Conservation (phyloP, 2,329 filamentous ascomycete species). For the Sporothrix brasiliensis region DNA sequence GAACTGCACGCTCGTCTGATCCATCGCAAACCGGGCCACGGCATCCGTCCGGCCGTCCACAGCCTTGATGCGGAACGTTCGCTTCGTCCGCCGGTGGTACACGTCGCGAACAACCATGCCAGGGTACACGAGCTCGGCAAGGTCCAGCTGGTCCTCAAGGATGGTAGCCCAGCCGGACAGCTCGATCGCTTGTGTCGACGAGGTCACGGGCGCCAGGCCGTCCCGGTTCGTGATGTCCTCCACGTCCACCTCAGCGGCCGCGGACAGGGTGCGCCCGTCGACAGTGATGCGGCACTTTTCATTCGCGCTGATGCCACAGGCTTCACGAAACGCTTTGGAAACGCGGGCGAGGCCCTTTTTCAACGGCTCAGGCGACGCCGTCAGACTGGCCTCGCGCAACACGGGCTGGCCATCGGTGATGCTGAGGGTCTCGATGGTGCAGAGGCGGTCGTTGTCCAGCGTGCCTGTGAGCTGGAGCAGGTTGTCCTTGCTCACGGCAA, state of each 20-base stretch:
- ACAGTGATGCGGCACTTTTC: constrained; percentile 64
- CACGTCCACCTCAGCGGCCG: constrained; percentile 62
- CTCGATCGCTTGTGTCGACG: constrained; percentile 40
- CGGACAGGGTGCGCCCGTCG: constrained; percentile 47
- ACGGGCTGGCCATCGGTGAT: constrained; percentile 5
- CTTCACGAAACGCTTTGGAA: constrained; percentile 72
- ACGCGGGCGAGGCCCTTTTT: constrained; percentile 53
- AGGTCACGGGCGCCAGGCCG: constrained; percentile 35
- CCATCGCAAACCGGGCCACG: constrained; percentile 49
- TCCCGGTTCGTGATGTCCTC: constrained; percentile 57
- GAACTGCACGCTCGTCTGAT: constrained; percentile 45
- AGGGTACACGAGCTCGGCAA: constrained; percentile 67
- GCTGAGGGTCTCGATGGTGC: constrained; percentile 32
- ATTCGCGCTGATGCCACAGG: constrained; percentile 71
- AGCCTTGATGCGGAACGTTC: constrained; percentile 61
- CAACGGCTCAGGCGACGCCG: constrained; percentile 29
- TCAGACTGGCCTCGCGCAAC: constrained; percentile 35
- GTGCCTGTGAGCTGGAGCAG: constrained; percentile 35
- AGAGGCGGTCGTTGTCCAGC: constrained; percentile 35
- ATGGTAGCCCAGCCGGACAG: constrained; percentile 45
- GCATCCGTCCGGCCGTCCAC: constrained; percentile 57
- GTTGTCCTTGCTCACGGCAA: constrained; percentile 37
- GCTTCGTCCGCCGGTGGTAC: constrained; percentile 57
- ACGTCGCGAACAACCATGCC: constrained; percentile 71
- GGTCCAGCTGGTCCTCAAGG: constrained; percentile 42